Evolutionary conservation across 495 filamentous ascomycete genomes (phyloP).

Genomic region (Podospora comata): DNA sequence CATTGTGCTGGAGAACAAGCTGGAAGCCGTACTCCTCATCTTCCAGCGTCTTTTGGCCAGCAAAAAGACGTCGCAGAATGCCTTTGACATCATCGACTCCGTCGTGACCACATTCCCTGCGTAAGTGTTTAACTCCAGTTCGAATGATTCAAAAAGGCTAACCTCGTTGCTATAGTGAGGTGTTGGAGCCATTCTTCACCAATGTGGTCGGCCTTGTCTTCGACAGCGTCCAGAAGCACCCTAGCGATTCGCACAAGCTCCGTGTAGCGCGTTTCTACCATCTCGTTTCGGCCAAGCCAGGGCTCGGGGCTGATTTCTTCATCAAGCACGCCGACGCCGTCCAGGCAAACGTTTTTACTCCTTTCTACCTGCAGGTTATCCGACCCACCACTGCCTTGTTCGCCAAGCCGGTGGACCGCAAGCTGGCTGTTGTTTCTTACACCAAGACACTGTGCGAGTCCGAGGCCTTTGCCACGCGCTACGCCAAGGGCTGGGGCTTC

Average conservation of each 20-base stretch:
- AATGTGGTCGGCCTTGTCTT: slow-evolving; percentile 79
- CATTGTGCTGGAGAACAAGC: slow-evolving; percentile 65
- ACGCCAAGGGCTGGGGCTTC: slow-evolving; percentile 83
- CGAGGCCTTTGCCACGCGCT: slow-evolving; percentile 67
- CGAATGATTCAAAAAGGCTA: background rate
- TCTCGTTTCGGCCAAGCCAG: slow-evolving; percentile 71
- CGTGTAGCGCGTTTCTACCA: slow-evolving; percentile 91
- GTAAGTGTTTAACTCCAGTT: slow-evolving; percentile 41
- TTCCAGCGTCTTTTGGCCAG: slow-evolving; percentile 80
- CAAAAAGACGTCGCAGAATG: slow-evolving; percentile 74
- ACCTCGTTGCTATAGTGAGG: slow-evolving; percentile 43
- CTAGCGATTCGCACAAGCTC: slow-evolving; percentile 72
- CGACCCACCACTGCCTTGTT: slow-evolving; percentile 85
- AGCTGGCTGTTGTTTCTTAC: slow-evolving; percentile 86
- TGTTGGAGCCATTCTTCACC: slow-evolving; percentile 72
- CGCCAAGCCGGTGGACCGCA: slow-evolving; percentile 82
- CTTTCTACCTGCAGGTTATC: slow-evolving; percentile 79
- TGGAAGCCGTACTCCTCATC: slow-evolving; percentile 79
- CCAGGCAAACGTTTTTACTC: slow-evolving; percentile 75
- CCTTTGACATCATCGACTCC: slow-evolving; percentile 84
- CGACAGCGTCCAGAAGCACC: slow-evolving; percentile 70
- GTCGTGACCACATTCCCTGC: slow-evolving; percentile 66
- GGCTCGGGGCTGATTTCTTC: slow-evolving; percentile 84
- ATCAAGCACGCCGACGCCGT: slow-evolving; percentile 75
- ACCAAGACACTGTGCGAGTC: slow-evolving; percentile 86